Evolutionary conservation across 169 alveolate genomes (phyloP), one percentile per base, ranked within the genome.

Genomic region (Toxoplasma gondii): DNA sequence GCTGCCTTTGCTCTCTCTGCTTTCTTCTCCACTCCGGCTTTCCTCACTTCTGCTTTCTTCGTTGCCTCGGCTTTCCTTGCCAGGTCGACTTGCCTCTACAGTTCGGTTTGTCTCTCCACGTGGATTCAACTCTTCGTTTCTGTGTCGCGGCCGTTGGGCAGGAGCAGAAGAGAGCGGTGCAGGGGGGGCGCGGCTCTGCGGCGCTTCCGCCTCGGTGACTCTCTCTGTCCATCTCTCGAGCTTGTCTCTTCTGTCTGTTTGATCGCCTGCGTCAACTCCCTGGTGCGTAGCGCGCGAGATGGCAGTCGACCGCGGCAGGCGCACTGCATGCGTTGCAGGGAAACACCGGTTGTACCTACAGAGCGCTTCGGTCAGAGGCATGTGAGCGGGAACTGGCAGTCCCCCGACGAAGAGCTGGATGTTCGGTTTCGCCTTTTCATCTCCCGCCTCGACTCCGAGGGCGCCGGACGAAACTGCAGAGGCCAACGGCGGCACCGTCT

Each of bases 341-440:
- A 92, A 78, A 44, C 88, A 92, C 54, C 92, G 86, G 24, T 45
- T 74, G 82, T 92, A 92, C 88, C 87, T 45, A n/a, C 67, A 44
- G 92, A 92, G 94, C 64, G 94, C 94, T 80, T 92, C 94, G 34
- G 81, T 92, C n/a, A 92, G 91, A 27, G 94, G 84, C 94, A 92
- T 92, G 67, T 92, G 94, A 24, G 94, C 41, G 39, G 94, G 94
- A 38, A 92, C 94, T 0, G 94, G 92, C 22, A 83, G 81, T 78
- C 88, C 69, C 80, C 49, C 86, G 29, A 92, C 80, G 67, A 49
- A 92, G 53, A 92, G 92, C 78, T 92, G 94, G 38, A 92, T 43
- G n/a, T 81, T 53, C 29, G 53, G 41, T 24, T 69, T n/a, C n/a
- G 58, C 58, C 22, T 49, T 49, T 12, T 49, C 9, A 16, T 31